Evolutionary conservation across 225 moss, liverwort and hornwort genomes (phyloP).

Genomic region (Pseudisothecium myosuroides): DNA sequence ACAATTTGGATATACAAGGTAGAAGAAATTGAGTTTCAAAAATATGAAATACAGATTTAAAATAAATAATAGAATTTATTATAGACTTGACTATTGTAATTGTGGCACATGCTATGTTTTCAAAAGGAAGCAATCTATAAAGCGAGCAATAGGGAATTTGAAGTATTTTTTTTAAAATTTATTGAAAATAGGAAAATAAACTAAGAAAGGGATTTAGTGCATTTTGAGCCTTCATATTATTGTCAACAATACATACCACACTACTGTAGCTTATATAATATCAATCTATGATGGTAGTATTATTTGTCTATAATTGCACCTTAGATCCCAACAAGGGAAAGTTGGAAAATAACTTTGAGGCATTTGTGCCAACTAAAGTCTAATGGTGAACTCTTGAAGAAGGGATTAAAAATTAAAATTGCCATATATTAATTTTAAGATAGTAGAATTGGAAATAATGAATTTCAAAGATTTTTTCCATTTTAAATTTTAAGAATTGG

Average conservation of each 20-base stretch:
- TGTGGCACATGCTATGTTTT: not conserved
- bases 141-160: not conserved
- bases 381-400: not conserved
- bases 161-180: not conserved
- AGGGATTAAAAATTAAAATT: not conserved
- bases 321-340: not conserved
- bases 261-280: not conserved
- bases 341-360: fast-evolving
- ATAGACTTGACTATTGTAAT: not conserved
- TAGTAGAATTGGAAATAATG: not conserved
- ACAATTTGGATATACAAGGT: not conserved
- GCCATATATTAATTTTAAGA: not conserved
- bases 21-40: not conserved
- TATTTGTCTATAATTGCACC: not conserved
- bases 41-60: not conserved
- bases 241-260: not conserved
- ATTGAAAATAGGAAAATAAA: not conserved
- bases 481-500: not conserved
- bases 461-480: not conserved
- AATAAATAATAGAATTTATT: fast-evolving
- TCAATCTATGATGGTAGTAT: not conserved
- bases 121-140: not conserved
- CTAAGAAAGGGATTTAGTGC: not conserved
- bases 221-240: not conserved
- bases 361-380: not conserved